Conservation (phyloP, 495 filamentous ascomycete genomes). For the Pseudotulostoma volvatum region DNA sequence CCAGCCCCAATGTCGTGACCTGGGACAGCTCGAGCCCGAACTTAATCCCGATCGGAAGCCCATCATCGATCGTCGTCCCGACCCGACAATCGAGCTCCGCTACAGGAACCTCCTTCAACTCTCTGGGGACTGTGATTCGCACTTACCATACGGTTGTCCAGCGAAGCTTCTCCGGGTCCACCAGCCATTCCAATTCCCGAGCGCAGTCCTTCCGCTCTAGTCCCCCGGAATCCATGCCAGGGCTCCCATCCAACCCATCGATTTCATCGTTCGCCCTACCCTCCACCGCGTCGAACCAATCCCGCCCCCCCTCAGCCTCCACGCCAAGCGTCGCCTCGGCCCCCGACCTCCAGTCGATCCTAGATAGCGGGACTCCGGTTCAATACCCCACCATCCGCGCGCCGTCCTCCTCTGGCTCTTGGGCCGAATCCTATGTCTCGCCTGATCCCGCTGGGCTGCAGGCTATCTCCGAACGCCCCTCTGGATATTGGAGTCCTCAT, state of each 20-base stretch:
- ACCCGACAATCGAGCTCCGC: conserved; percentile 18
- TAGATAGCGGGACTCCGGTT: conserved; percentile 26
- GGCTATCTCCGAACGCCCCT: no score
- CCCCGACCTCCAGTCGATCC: conserved; percentile 20
- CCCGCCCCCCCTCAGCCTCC: conserved; percentile 23
- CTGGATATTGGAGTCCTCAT: conserved; percentile 52
- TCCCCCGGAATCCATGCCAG: conserved; percentile 20
- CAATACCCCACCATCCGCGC: conserved; percentile 33
- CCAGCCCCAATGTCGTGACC: conserved; percentile 29
- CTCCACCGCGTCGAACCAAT: conserved; percentile 16
- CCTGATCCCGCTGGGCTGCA: no score
- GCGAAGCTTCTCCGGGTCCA: conserved; percentile 19
- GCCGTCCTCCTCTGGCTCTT: conserved; percentile 32
- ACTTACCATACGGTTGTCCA: conserved; percentile 7
- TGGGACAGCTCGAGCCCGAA: conserved; percentile 29
- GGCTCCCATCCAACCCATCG: conserved; percentile 17
- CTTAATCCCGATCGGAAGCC: conserved; percentile 18
- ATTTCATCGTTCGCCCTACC: conserved; percentile 13
- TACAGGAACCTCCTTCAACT: conserved; percentile 16
- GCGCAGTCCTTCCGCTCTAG: conserved; percentile 26
- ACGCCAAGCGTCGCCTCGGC: conserved; percentile 21
- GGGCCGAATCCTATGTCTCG: conserved; percentile 28
- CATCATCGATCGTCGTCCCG: conserved; percentile 12
- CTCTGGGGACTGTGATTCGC: conserved; percentile 32
- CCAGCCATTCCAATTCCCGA: conserved; percentile 21